Evolutionary conservation across 495 filamentous ascomycete species (phyloP).

Genomic region (Friedmanniomyces simplex): DNA sequence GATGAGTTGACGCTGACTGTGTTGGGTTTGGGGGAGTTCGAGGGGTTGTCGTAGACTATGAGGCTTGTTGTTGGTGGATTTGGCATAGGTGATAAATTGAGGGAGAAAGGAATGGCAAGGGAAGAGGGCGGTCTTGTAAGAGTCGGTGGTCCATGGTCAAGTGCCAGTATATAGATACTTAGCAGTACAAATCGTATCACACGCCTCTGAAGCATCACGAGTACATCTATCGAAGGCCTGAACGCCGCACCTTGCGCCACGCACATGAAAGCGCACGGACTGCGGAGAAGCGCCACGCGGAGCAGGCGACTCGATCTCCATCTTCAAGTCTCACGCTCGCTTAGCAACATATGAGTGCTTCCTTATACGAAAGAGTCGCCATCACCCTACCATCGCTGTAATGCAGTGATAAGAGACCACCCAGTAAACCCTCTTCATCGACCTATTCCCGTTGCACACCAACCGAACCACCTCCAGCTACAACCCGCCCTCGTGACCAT

Average conservation of each 20-base stretch:
- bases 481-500: slow-evolving; percentile 11
- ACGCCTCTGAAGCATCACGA: too few relatives aligned
- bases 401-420: too few relatives aligned
- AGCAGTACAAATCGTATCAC: not conserved
- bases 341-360: too few relatives aligned
- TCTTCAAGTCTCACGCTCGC: not conserved
- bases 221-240: too few relatives aligned
- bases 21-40: not conserved
- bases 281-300: not conserved
- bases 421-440: too few relatives aligned
- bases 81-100: too few relatives aligned
- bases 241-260: too few relatives aligned
- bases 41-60: not conserved
- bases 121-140: too few relatives aligned
- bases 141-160: too few relatives aligned
- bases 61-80: too few relatives aligned
- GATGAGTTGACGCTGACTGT: slow-evolving; percentile 6
- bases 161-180: not conserved
- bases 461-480: not conserved
- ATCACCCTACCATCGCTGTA: not conserved
- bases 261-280: not conserved
- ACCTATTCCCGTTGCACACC: too few relatives aligned
- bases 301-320: not conserved
- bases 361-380: not conserved
- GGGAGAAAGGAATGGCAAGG: too few relatives aligned